phyloP scores from a whole-genome alignment of 805 yeast genomes.

The Hanseniaspora opuntiae region DNA sequence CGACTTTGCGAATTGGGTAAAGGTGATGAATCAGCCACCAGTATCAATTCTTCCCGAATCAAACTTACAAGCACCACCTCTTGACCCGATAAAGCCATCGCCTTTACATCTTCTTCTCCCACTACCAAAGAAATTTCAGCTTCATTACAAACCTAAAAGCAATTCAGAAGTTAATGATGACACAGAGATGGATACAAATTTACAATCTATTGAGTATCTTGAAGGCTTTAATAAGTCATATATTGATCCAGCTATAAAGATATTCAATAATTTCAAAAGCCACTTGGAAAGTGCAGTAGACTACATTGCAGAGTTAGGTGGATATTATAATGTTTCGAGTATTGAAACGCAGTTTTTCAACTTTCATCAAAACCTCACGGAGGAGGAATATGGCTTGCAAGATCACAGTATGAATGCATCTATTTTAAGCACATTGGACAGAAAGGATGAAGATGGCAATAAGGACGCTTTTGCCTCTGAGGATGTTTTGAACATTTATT shows the following conservation, averaged over 20 bases:
- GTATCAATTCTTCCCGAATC: conserved; percentile 40
- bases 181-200: conserved; percentile 18
- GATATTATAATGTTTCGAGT: conserved; percentile 47
- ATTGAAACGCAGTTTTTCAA: conserved; percentile 29
- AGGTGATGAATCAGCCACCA: conserved; percentile 48
- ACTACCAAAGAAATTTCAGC: conserved; percentile 32
- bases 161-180: conserved; percentile 17
- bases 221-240: conserved; percentile 21
- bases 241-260: background rate
- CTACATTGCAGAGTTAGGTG: conserved; percentile 68
- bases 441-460: background rate
- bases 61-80: conserved; percentile 47
- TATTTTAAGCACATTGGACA: background rate
- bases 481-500: conserved; percentile 42
- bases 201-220: conserved; percentile 18
- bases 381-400: conserved; percentile 12
- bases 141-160: conserved; percentile 25
- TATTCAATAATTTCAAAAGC: conserved; percentile 14
- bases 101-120: conserved; percentile 53
- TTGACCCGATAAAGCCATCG: conserved; percentile 42
- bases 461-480: conserved; percentile 32
- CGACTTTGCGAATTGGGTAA: conserved; percentile 60
- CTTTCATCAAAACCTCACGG: conserved; percentile 3
- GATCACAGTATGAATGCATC: conserved; percentile 35
- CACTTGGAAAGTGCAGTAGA: conserved; percentile 40